Conservation (phyloP, 1,139 yeast species). For the Chernovozyma aurita region DNA sequence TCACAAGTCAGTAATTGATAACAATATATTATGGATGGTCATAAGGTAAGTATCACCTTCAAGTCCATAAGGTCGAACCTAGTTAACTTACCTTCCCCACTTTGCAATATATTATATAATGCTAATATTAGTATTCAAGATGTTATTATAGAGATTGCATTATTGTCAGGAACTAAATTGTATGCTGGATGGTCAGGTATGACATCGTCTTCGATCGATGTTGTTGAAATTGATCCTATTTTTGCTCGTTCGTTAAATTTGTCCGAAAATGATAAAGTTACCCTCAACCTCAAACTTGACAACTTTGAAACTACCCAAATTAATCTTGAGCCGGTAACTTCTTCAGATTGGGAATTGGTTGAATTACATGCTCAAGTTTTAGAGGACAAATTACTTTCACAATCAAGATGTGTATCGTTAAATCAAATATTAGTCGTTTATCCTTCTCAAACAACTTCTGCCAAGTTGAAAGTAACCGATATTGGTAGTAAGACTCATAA, state of each 20-base stretch:
- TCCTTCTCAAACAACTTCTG: constrained; percentile 63
- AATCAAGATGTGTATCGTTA: constrained; percentile 69
- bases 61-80: constrained; percentile 48
- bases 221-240: constrained; percentile 38
- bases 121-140: constrained; percentile 58
- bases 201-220: constrained; percentile 29
- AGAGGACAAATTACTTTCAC: constrained; percentile 72
- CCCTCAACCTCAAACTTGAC: constrained; percentile 38
- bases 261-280: constrained; percentile 38
- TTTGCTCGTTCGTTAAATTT: constrained; percentile 48
- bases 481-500: constrained; percentile 47
- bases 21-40: constrained; percentile 37
- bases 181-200: constrained; percentile 88
- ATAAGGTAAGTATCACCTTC: constrained; percentile 25
- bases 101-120: constrained; percentile 45
- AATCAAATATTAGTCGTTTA: constrained; percentile 65
- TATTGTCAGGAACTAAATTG: constrained; percentile 15
- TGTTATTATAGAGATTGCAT: constrained; percentile 48
- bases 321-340: constrained; percentile 70
- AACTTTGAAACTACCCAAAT: constrained; percentile 55
- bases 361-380: constrained; percentile 76
- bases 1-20: no score
- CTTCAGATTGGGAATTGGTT: constrained; percentile 88
- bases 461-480: constrained; percentile 59
- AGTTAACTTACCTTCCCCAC: constrained; percentile 52